phyloP scores from a whole-genome alignment of 1,284 basidiomycete genomes.

The Singerocomus rubriflavus region DNA sequence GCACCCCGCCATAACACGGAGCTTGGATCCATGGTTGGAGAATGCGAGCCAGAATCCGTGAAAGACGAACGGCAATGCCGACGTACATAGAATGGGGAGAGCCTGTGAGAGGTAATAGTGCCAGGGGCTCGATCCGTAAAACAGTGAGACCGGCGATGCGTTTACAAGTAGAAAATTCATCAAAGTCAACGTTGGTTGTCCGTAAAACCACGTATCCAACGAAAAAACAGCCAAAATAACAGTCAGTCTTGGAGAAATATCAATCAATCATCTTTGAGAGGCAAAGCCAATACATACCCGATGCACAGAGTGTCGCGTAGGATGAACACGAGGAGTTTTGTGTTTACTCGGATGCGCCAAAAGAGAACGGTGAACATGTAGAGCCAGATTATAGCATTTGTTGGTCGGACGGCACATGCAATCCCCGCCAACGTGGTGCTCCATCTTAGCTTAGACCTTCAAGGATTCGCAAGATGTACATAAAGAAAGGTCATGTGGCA shows the following conservation, averaged over 20 bases:
- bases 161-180: conserved; percentile 82
- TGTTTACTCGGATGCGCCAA: conserved; percentile 43
- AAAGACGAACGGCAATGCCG: conserved; percentile 68
- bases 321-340: conserved; percentile 32
- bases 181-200: conserved; percentile 68
- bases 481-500: neutral
- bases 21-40: conserved; percentile 25
- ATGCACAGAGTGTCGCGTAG: conserved; percentile 38
- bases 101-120: conserved; percentile 91
- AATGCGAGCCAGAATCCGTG: conserved; percentile 52
- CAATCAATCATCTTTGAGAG: neutral
- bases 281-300: conserved; percentile 41
- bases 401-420: conserved; percentile 81
- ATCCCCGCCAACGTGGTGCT: conserved; percentile 63
- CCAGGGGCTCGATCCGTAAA: conserved; percentile 87
- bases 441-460: conserved; percentile 32
- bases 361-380: conserved; percentile 60
- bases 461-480: conserved; percentile 13
- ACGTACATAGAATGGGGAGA: conserved; percentile 77
- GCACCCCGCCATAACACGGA: conserved; percentile 49
- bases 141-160: conserved; percentile 80
- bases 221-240: conserved; percentile 41
- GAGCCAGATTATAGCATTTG: conserved; percentile 83
- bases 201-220: conserved; percentile 73
- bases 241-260: conserved; percentile 15